A percentile compares a stretch with the other conserved stretches of the same genome.
Conservation (phyloP, 208 protist genomes). For the Vickermania ingenoplastis region DNA sequence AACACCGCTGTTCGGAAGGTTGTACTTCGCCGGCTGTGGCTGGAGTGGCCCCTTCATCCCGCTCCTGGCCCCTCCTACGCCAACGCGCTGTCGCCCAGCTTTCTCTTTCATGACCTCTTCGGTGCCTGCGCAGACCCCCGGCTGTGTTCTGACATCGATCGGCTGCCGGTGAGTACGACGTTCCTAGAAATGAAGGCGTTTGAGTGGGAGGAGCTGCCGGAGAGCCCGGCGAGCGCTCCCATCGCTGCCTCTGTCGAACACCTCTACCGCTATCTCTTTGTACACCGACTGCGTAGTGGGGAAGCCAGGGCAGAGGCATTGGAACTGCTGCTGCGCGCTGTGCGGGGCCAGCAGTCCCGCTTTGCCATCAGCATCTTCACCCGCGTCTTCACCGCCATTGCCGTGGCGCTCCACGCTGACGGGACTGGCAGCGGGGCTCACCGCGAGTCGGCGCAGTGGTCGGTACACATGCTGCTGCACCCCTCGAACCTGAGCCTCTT, state of each 20-base stretch:
- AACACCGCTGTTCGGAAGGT: constrained; percentile 73
- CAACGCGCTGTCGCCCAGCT: constrained; percentile 29
- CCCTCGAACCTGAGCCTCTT: constrained; percentile 19
- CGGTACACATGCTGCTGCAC: constrained; percentile 15
- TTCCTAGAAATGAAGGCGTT: constrained; percentile 61
- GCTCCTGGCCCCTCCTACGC: constrained; percentile 14
- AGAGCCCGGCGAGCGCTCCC: constrained; percentile 20
- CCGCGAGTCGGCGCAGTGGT: not conserved
- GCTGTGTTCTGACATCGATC: constrained; percentile 71
- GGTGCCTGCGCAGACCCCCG: constrained; percentile 43
- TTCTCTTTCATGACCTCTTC: constrained; percentile 53
- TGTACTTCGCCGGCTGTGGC: constrained; percentile 50
- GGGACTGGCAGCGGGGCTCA: constrained; percentile 6
- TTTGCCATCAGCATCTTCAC: constrained; percentile 50
- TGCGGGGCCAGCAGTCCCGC: constrained; percentile 24
- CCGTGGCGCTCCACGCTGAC: constrained; percentile 16
- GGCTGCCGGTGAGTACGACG: constrained; percentile 29
- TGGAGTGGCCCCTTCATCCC: constrained; percentile 13
- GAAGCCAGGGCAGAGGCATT: constrained; percentile 34
- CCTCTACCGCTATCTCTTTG: constrained; percentile 62
- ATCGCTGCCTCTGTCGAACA: constrained; percentile 31
- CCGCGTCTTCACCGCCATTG: constrained; percentile 43
- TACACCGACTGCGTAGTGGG: constrained; percentile 12
- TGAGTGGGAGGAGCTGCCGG: constrained; percentile 45
- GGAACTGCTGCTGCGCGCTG: constrained; percentile 18